phyloP scores from a whole-genome alignment of 2,329 filamentous ascomycete genomes.

The Colletotrichum sp. region DNA sequence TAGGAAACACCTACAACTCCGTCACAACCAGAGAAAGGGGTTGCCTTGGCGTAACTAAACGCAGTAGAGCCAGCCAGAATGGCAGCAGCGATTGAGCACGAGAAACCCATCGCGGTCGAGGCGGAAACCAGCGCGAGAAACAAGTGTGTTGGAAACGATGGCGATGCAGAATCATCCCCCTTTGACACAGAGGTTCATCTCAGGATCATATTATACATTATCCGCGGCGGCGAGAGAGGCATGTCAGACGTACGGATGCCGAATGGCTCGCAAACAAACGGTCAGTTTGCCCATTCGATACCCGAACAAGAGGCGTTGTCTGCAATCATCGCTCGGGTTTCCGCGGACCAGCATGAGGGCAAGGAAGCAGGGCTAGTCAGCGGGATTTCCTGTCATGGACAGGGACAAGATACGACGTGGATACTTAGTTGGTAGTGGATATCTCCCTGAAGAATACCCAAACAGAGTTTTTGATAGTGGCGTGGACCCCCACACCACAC shows the following conservation, averaged over 20 bases:
- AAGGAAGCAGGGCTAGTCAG: background rate
- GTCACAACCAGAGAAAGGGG: background rate
- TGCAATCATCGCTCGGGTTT: background rate
- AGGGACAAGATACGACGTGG: background rate
- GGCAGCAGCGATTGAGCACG: background rate
- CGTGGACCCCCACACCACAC: background rate
- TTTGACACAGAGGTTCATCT: background rate
- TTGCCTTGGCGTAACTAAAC: background rate
- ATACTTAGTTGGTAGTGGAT: background rate
- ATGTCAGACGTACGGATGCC: rapidly evolving
- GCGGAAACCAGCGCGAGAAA: background rate
- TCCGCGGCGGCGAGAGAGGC: background rate
- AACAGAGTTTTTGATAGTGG: background rate
- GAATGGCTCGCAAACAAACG: background rate
- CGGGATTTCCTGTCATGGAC: rapidly evolving
- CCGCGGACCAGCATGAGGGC: background rate
- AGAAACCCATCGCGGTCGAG: background rate
- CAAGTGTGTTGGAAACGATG: background rate
- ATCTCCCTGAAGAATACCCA: background rate
- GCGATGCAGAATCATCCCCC: background rate
- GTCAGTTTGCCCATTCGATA: rapidly evolving
- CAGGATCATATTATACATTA: background rate
- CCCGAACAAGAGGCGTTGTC: background rate
- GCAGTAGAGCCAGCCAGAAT: background rate
- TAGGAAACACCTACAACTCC: background rate